phyloP scores from a whole-genome alignment of 177 flowering plant genomes.

The Telopea speciosissima region DNA sequence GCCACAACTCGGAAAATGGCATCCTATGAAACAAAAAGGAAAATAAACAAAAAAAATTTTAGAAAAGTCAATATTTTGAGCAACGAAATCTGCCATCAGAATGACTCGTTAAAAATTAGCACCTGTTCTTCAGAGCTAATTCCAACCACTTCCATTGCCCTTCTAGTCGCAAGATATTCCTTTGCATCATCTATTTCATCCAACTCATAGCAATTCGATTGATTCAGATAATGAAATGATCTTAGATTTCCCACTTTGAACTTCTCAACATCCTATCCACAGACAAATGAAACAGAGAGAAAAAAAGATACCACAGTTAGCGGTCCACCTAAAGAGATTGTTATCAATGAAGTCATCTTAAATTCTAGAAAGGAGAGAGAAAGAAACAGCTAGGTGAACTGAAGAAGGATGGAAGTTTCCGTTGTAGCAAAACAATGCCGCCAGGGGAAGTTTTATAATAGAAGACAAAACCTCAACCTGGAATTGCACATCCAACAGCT shows the following conservation, averaged over 20 bases:
- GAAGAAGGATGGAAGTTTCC: neutral
- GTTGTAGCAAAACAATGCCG: neutral
- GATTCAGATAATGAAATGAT: conserved; percentile 84
- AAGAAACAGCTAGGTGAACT: neutral
- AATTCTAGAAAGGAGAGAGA: no score
- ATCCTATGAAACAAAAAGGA: conserved; percentile 42
- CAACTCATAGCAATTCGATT: conserved; percentile 72
- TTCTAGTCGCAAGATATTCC: conserved; percentile 78
- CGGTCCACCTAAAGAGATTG: neutral
- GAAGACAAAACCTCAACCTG: no score
- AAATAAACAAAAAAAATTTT: no score
- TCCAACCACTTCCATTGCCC: conserved; percentile 93
- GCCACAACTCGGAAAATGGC: conserved; percentile 93
- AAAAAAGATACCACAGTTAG: neutral
- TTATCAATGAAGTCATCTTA: neutral
- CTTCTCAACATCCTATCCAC: conserved; percentile 55
- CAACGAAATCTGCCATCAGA: neutral
- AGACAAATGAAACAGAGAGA: neutral
- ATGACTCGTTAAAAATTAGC: conserved; percentile 1
- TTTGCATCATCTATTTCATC: conserved; percentile 78
- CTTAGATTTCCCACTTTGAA: conserved; percentile 76
- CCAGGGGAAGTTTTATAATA: neutral
- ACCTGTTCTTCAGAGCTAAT: conserved; percentile 87
- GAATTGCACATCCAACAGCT: no score
- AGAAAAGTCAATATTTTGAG: neutral